Percentiles rank a stretch among this genome's conserved stretches.
phyloP scores from a whole-genome alignment of 2,329 filamentous ascomycete genomes.

The Zymoseptoria brevis region DNA sequence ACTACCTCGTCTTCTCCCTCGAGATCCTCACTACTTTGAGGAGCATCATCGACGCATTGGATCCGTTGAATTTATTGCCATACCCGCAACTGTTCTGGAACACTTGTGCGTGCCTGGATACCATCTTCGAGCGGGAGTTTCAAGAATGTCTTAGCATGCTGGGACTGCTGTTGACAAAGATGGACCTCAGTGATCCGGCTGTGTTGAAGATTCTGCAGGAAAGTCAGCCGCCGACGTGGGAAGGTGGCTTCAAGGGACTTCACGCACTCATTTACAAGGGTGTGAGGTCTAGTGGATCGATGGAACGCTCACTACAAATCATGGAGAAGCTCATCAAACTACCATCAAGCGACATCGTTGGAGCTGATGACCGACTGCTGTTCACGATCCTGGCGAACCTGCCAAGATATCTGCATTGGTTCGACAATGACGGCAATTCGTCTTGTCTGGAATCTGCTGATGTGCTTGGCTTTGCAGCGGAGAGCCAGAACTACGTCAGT shows the following conservation, averaged over 20 bases:
- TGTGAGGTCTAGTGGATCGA: slow-evolving; percentile 73
- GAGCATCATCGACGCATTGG: slow-evolving; percentile 78
- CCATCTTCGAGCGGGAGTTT: slow-evolving; percentile 93
- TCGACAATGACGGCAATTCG: slow-evolving; percentile 58
- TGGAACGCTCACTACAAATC: slow-evolving; percentile 67
- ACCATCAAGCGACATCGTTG: slow-evolving; percentile 72
- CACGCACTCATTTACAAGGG: slow-evolving; percentile 86
- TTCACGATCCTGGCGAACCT: slow-evolving; percentile 89
- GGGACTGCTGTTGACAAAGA: slow-evolving; percentile 72
- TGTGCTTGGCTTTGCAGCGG: slow-evolving; percentile 63
- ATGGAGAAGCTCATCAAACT: slow-evolving; percentile 72
- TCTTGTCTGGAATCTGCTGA: slow-evolving; percentile 56
- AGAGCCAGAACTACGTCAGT: slow-evolving; percentile 59
- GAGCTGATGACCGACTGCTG: slow-evolving; percentile 71
- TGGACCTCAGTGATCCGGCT: slow-evolving; percentile 65
- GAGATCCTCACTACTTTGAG: slow-evolving; percentile 93
- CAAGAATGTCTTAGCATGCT: slow-evolving; percentile 87
- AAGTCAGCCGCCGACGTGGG: slow-evolving; percentile 77
- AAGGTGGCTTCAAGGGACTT: slow-evolving; percentile 78
- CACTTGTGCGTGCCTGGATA: slow-evolving; percentile 89
- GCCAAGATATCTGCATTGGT: slow-evolving; percentile 70
- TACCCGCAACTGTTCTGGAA: slow-evolving; percentile 98
- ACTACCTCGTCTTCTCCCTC: slow-evolving; percentile 96
- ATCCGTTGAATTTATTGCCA: slow-evolving; percentile 68
- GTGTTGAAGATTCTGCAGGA: slow-evolving; percentile 67